Percentiles rank a stretch among this genome's conserved stretches.
Conservation (phyloP, 2,329 filamentous ascomycete species). For the Mycosphaerella arachidis region DNA sequence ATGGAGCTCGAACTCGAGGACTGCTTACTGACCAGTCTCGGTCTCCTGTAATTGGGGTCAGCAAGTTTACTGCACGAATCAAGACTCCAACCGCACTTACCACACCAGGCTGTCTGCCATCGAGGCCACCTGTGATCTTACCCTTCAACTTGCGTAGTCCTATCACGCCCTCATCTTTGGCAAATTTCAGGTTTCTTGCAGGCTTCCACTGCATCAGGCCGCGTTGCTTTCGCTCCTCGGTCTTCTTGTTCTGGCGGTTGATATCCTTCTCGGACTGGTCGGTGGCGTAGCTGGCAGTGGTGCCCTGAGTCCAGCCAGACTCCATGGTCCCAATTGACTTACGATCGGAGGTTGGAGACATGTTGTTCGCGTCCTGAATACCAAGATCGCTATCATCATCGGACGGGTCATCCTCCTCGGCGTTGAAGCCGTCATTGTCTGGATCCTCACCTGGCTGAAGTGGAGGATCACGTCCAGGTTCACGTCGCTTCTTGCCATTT, state of each 20-base stretch:
- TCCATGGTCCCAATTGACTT: conserved; percentile 30
- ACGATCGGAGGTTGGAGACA: conserved; percentile 13
- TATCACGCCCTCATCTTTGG: conserved; percentile 79
- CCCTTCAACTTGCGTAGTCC: conserved; percentile 71
- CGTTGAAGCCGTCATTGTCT: conserved; percentile 41
- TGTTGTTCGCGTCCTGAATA: conserved; percentile 51
- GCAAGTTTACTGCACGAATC: not conserved
- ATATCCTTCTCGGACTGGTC: conserved; percentile 50
- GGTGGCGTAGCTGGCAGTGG: conserved; percentile 24
- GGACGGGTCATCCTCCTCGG: conserved; percentile 40
- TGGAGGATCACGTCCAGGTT: conserved; percentile 51
- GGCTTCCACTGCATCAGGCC: conserved; percentile 96
- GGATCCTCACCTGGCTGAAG: conserved; percentile 44
- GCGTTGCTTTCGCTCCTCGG: conserved; percentile 76
- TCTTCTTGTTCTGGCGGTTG: conserved; percentile 62
- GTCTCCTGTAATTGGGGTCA: conserved; percentile 20
- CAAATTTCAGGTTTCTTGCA: conserved; percentile 78
- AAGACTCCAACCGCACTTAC: conserved; percentile 34
- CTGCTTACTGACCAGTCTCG: conserved; percentile 15
- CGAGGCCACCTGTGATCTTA: conserved; percentile 65
- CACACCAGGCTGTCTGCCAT: conserved; percentile 79
- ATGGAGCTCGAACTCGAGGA: not conserved
- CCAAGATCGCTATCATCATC: conserved; percentile 48
- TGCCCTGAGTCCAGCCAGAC: conserved; percentile 33
- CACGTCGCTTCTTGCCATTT: conserved; percentile 50